These are phyloP conservation scores for Venturia nashicola DNA, from an alignment of 2,329 filamentous ascomycete species.

Conservation along the genomic window DNA sequence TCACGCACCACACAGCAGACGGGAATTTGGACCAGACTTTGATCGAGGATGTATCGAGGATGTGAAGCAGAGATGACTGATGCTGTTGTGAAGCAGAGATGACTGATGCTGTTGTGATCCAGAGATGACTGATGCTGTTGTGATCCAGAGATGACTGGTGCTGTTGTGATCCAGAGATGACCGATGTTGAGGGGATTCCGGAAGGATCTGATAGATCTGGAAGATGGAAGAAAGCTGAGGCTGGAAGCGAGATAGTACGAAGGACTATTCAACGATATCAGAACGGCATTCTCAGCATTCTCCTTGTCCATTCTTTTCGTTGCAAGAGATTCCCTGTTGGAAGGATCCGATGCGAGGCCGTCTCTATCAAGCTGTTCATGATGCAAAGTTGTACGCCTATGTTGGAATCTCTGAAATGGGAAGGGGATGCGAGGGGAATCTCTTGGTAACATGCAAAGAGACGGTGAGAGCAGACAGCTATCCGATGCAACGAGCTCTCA, in stretches of 20 bases:
- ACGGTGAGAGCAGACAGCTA: background rate
- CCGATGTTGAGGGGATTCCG: background rate
- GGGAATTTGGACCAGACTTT: background rate
- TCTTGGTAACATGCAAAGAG: background rate
- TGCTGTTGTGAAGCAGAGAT: too few relatives aligned
- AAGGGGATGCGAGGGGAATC: background rate
- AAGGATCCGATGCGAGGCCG: background rate
- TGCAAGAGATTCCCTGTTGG: background rate
- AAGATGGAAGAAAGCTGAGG: background rate
- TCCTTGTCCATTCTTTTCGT: background rate
- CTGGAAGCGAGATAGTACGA: background rate
- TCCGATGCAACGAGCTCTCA: background rate
- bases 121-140: too few relatives aligned
- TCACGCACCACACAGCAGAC: background rate
- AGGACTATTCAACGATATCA: background rate
- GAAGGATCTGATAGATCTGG: background rate
- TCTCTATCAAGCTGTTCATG: background rate
- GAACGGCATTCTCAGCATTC: background rate
- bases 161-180: too few relatives aligned
- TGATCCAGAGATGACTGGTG: too few relatives aligned
- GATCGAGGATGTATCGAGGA: too few relatives aligned
- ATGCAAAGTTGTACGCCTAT: background rate
- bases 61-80: too few relatives aligned
- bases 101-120: too few relatives aligned
- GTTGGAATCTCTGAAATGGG: background rate